phyloP scores from a whole-genome alignment of 129 eudicot species.

The Mikania micrantha region DNA sequence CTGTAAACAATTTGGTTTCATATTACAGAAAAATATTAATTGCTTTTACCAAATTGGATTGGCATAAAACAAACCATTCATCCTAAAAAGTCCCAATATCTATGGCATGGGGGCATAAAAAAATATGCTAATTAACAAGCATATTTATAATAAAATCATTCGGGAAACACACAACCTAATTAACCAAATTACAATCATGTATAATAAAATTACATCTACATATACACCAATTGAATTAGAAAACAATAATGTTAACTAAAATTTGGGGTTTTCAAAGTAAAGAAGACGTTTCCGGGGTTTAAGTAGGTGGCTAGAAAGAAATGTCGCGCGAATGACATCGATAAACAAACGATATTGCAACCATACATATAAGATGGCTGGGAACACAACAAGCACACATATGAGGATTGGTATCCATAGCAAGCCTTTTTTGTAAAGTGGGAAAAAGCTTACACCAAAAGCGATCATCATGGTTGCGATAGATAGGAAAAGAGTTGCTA shows the following conservation, averaged over 20 bases:
- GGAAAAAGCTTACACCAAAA: conserved; percentile 7
- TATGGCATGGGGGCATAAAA: too few relatives aligned
- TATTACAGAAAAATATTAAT: too few relatives aligned
- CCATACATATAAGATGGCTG: neutral
- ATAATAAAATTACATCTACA: neutral
- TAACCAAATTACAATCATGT: neutral
- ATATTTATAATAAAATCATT: too few relatives aligned
- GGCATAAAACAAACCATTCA: too few relatives aligned
- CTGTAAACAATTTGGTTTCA: too few relatives aligned
- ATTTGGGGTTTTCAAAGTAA: neutral
- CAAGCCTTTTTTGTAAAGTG: neutral
- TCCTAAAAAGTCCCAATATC: too few relatives aligned
- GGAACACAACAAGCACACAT: neutral
- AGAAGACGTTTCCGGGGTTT: neutral
- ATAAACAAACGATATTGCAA: neutral
- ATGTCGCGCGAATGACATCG: neutral
- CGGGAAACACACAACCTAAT: too few relatives aligned
- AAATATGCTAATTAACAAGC: too few relatives aligned
- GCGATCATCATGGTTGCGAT: conserved; percentile 13
- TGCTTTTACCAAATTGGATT: too few relatives aligned
- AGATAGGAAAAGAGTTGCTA: conserved; percentile 11
- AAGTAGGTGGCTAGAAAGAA: neutral
- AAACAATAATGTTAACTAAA: neutral
- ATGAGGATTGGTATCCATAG: conserved; percentile 7
- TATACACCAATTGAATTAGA: neutral